A percentile compares a stretch with the other conserved stretches of the same genome.
phyloP scores from a whole-genome alignment of 83 land plant species.

The Thuja plicata region DNA sequence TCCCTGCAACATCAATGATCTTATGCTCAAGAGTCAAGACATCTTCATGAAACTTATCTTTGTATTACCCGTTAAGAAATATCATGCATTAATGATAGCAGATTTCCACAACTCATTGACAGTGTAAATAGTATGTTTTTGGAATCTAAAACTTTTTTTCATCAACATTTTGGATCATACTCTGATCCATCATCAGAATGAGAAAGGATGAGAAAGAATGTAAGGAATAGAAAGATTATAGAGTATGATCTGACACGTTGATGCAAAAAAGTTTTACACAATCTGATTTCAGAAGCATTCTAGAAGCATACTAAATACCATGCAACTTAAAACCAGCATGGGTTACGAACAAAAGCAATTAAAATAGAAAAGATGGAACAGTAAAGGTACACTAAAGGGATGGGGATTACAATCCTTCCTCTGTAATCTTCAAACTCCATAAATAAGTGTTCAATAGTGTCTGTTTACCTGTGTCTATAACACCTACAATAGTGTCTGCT shows the following conservation, averaged over 20 bases:
- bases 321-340: background rate
- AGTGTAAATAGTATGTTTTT: too few species aligned
- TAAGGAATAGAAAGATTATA: too few species aligned
- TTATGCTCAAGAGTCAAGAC: background rate
- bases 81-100: too few species aligned
- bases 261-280: too few species aligned
- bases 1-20: constrained; percentile 28
- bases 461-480: constrained; percentile 43
- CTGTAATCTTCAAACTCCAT: background rate
- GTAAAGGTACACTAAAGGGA: background rate
- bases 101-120: too few species aligned
- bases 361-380: background rate
- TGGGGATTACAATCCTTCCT: background rate
- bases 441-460: background rate
- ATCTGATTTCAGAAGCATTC: too few species aligned
- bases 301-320: background rate
- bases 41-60: background rate
- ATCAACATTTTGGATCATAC: too few species aligned
- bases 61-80: background rate
- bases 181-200: too few species aligned
- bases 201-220: too few species aligned
- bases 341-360: background rate
- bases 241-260: too few species aligned
- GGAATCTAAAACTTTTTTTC: too few species aligned
- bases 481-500: constrained; percentile 34